Percentiles rank a stretch among this genome's conserved stretches.
Evolutionary conservation across 2,329 filamentous ascomycete species (phyloP).

Genomic region (Elsinoe fawcettii): DNA sequence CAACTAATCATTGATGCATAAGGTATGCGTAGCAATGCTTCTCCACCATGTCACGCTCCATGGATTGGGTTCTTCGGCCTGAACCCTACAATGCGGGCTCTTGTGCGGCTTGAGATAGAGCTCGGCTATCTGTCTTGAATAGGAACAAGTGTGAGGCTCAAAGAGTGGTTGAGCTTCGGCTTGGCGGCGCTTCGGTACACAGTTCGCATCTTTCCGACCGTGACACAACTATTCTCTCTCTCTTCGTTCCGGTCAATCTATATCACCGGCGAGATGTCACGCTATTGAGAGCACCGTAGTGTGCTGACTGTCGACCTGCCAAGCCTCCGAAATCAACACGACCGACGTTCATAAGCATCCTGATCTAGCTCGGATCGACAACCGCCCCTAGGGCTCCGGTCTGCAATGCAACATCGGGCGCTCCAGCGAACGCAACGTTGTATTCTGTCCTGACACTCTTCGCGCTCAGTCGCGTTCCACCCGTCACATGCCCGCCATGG

Average conservation of each 20-base stretch:
- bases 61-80: not conserved
- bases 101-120: not conserved
- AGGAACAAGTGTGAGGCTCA: not conserved
- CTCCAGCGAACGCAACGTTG: slow-evolving; percentile 12
- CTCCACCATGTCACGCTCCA: not conserved
- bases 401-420: slow-evolving; percentile 16
- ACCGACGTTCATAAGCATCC: not conserved
- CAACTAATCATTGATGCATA: no score
- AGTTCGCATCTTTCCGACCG: slow-evolving; percentile 2
- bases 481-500: not conserved
- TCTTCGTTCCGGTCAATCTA: not conserved
- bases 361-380: not conserved
- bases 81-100: not conserved
- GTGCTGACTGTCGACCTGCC: not conserved
- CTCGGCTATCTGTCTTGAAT: not conserved
- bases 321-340: not conserved
- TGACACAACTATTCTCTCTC: not conserved
- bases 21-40: no score
- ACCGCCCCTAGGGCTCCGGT: not conserved
- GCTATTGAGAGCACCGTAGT: not conserved
- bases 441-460: not conserved
- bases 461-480: not conserved
- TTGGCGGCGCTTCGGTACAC: slow-evolving; percentile 1
- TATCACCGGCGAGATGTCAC: not conserved
- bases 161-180: not conserved